These are phyloP conservation scores for Tolypocladium amazonense DNA, from an alignment of 2,329 filamentous ascomycete genomes.

Conservation along the genomic window DNA sequence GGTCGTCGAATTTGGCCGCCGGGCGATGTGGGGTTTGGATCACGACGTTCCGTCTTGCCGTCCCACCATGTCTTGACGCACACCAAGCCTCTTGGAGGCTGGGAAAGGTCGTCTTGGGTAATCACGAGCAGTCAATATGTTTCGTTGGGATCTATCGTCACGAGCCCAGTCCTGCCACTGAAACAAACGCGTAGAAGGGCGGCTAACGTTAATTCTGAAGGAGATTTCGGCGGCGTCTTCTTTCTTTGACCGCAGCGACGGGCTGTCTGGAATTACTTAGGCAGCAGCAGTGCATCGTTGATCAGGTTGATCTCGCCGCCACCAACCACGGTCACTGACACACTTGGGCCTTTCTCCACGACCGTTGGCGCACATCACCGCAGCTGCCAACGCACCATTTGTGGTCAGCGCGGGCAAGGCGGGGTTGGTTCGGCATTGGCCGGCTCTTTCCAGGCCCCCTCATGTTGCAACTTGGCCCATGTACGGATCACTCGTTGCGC, in stretches of 20 bases:
- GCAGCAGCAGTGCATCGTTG: not conserved
- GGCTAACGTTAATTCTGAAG: not conserved
- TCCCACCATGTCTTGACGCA: not conserved
- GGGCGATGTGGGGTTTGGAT: conserved; percentile 2
- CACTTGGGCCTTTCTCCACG: not conserved
- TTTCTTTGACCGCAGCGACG: not conserved
- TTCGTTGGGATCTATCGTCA: not conserved
- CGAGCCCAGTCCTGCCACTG: not conserved
- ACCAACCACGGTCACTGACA: not conserved
- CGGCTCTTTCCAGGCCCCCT: not conserved
- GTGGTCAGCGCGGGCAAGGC: not conserved
- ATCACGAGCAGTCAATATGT: not conserved
- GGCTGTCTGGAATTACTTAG: not conserved
- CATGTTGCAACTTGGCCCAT: not conserved
- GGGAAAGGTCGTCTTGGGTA: not conserved
- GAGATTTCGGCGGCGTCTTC: not conserved
- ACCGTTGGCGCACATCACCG: not conserved
- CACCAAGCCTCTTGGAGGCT: not conserved
- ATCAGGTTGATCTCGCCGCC: not conserved
- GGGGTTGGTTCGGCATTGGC: not conserved
- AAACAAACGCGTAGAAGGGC: not conserved
- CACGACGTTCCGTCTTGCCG: conserved; percentile 1
- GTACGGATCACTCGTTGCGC: no score
- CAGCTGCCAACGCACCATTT: not conserved
- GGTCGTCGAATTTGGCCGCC: conserved; percentile 6